Conservation (phyloP, 106 monocot species). For the Allium cepa region DNA sequence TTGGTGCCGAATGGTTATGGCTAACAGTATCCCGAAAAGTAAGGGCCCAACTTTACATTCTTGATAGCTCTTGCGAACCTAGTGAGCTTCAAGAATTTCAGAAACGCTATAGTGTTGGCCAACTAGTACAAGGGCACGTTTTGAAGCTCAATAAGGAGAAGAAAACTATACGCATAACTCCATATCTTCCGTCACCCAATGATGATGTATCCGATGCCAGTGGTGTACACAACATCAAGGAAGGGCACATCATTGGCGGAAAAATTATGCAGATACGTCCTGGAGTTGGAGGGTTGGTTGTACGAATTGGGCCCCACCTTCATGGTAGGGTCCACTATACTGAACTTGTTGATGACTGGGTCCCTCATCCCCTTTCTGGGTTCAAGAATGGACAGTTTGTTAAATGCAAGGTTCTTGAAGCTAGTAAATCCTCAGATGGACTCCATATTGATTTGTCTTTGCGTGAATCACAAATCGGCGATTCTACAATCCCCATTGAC, state of each 20-base stretch:
- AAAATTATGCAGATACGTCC: slow-evolving; percentile 74
- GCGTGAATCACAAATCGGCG: slow-evolving; percentile 24
- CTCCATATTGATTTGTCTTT: slow-evolving; percentile 84
- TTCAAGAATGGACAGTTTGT: slow-evolving; percentile 82
- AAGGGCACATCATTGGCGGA: slow-evolving; percentile 71
- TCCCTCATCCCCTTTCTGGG: slow-evolving; percentile 37
- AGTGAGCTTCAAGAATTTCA: slow-evolving; percentile 67
- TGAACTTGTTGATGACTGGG: slow-evolving; percentile 68
- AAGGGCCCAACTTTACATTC: slow-evolving; percentile 48
- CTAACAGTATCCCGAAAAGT: slow-evolving; percentile 45
- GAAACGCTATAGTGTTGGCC: slow-evolving; percentile 52
- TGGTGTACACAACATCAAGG: slow-evolving; percentile 28
- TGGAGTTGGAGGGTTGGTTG: slow-evolving; percentile 78
- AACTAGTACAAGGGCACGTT: slow-evolving; percentile 46
- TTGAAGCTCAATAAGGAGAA: slow-evolving; percentile 54
- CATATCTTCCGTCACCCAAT: slow-evolving; percentile 4
- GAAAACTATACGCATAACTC: slow-evolving; percentile 39
- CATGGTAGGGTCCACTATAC: slow-evolving; percentile 84
- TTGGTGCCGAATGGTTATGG: slow-evolving; percentile 70
- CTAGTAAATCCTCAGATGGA: slow-evolving; percentile 49
- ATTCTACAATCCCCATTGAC: not conserved
- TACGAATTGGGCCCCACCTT: slow-evolving; percentile 88
- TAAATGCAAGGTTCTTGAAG: slow-evolving; percentile 73
- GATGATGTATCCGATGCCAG: slow-evolving; percentile 13
- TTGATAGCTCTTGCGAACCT: slow-evolving; percentile 86